These are phyloP conservation scores for Chlorella sp. DNA, from an alignment of 139 green algal genomes.

Conservation along the genomic window DNA sequence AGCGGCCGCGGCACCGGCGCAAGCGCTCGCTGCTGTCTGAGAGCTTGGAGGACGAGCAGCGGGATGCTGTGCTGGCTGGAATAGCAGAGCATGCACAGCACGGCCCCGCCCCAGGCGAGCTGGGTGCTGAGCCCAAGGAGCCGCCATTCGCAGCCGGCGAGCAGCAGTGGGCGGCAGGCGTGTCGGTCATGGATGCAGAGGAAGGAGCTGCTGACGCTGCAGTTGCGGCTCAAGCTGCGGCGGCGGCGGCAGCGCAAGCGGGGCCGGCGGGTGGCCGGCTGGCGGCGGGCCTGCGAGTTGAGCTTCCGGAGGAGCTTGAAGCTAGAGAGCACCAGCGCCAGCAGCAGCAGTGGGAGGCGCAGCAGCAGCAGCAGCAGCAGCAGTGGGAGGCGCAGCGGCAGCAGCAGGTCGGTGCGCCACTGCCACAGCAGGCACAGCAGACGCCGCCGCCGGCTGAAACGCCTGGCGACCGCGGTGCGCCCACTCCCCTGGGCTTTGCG, in stretches of 20 bases:
- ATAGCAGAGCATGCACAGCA: background rate
- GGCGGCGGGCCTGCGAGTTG: background rate
- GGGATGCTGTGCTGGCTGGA: no score
- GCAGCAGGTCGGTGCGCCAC: background rate
- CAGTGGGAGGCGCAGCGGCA: no score
- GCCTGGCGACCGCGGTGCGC: background rate
- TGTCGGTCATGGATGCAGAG: no score
- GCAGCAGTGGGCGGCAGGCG: no score
- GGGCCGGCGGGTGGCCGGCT: background rate
- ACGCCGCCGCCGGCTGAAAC: background rate
- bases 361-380: background rate
- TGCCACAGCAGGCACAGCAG: background rate
- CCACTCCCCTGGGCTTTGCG: background rate
- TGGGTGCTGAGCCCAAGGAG: no score
- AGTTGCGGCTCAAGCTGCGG: background rate
- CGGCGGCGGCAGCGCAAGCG: background rate
- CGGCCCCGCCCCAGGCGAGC: background rate
- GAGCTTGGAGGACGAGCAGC: background rate
- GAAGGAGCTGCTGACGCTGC: background rate
- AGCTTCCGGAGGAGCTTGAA: background rate
- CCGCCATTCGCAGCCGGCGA: no score
- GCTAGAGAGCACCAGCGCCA: no score
- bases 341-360: background rate
- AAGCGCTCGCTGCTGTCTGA: conserved; percentile 9
- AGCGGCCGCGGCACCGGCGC: conserved; percentile 1